A percentile compares a stretch with the other conserved stretches of the same genome.
phyloP scores from a whole-genome alignment of 495 filamentous ascomycete genomes.

The Penicillium canariense region DNA sequence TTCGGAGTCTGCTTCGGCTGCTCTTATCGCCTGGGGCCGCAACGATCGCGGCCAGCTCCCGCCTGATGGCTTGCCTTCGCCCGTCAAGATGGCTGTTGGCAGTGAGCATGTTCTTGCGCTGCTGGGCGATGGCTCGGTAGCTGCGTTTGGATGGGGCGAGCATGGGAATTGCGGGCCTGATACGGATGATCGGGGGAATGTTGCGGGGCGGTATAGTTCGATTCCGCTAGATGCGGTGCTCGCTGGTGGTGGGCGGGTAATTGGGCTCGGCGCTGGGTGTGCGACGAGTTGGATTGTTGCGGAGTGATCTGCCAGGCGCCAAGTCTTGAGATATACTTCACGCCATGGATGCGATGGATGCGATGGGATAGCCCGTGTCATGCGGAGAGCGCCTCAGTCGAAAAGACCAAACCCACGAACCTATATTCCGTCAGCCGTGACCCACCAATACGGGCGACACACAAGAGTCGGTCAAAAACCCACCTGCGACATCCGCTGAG shows the following conservation, averaged over 20 bases:
- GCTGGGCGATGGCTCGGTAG: conserved; percentile 55
- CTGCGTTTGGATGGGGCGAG: conserved; percentile 93
- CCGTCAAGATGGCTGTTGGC: conserved; percentile 66
- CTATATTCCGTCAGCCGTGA: conserved; percentile 14
- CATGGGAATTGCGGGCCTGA: conserved; percentile 90
- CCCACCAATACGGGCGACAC: neutral
- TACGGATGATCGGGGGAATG: conserved; percentile 58
- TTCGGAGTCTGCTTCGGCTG: neutral
- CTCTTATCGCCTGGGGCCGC: conserved; percentile 59
- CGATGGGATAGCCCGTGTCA: neutral
- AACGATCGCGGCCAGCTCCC: conserved; percentile 80
- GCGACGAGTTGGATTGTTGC: conserved; percentile 81
- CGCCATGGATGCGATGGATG: neutral
- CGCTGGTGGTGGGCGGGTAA: conserved; percentile 31
- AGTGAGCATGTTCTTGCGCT: conserved; percentile 83
- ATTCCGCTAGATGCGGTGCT: conserved; percentile 42
- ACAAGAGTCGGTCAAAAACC: neutral
- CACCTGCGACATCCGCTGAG: conserved; percentile 52
- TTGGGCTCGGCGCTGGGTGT: conserved; percentile 74
- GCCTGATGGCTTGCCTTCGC: conserved; percentile 50
- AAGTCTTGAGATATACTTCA: neutral
- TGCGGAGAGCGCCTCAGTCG: conserved; percentile 32
- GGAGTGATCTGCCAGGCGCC: conserved; percentile 18
- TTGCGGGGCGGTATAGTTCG: conserved; percentile 61
- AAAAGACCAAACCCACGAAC: conserved; percentile 46